Evolutionary conservation across 163 green algal species (phyloP).

Genomic region (Prototheca wickerhamii): DNA sequence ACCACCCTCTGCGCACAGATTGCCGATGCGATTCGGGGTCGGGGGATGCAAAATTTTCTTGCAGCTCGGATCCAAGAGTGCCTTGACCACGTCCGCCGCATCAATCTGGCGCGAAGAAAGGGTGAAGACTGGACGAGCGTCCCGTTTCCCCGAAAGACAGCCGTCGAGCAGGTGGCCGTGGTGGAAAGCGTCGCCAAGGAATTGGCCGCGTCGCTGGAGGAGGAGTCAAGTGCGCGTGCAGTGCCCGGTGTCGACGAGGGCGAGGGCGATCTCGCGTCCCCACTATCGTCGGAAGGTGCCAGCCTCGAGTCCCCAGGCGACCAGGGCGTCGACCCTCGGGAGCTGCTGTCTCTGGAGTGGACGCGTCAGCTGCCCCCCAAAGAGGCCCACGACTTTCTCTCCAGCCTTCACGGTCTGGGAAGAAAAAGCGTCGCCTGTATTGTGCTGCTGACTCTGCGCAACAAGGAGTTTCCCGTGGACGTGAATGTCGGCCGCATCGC

Average conservation of each 20-base stretch:
- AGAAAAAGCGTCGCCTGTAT: conserved; percentile 64
- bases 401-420: conserved; percentile 45
- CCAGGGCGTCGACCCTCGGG: neutral
- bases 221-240: too few species aligned
- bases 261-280: too few species aligned
- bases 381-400: conserved; percentile 42
- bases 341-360: conserved; percentile 58
- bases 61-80: conserved; percentile 42
- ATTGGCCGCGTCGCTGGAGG: too few species aligned
- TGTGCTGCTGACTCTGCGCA: conserved; percentile 53
- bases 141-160: neutral
- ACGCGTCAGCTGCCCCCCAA: conserved; percentile 34
- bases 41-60: conserved; percentile 54
- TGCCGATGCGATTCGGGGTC: conserved; percentile 50
- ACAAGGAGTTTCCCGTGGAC: conserved; percentile 76
- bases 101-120: conserved; percentile 10
- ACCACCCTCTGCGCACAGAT: too few species aligned
- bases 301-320: neutral
- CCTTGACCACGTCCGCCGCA: conserved; percentile 14
- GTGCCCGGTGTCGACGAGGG: too few species aligned
- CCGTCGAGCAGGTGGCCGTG: conserved; percentile 1
- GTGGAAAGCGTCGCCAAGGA: neutral
- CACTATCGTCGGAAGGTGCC: neutral
- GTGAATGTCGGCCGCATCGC: conserved; percentile 83
- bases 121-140: conserved; percentile 1